These are phyloP conservation scores for Lecanoromycetidae sp. DNA, from an alignment of 2,329 filamentous ascomycete genomes.

Conservation along the genomic window DNA sequence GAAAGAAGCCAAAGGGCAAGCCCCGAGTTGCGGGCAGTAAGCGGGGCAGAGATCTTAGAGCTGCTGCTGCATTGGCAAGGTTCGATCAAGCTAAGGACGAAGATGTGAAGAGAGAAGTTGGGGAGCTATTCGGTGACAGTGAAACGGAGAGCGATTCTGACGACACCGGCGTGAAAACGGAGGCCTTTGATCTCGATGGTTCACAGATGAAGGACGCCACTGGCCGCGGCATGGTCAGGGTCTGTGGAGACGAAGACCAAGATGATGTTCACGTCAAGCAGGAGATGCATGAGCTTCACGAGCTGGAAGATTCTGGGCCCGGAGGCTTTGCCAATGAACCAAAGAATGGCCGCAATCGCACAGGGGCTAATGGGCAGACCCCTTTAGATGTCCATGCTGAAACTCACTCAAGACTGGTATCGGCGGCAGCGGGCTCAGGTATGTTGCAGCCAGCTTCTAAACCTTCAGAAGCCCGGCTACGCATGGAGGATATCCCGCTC, in stretches of 20 bases:
- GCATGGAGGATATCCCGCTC: slow-evolving; percentile 9
- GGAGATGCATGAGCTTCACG: slow-evolving; percentile 57
- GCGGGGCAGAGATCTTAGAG: slow-evolving; percentile 61
- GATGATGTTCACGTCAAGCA: slow-evolving; percentile 46
- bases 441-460: background rate
- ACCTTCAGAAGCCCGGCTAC: background rate
- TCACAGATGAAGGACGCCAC: slow-evolving; percentile 52
- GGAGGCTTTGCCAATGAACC: background rate
- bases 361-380: no score
- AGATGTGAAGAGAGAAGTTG: slow-evolving; percentile 26
- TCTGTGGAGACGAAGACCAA: slow-evolving; percentile 59
- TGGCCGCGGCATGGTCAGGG: slow-evolving; percentile 56
- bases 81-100: slow-evolving; percentile 44
- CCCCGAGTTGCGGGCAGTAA: slow-evolving; percentile 64
- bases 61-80: slow-evolving; percentile 62
- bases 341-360: background rate
- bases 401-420: background rate
- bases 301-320: slow-evolving; percentile 24
- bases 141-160: slow-evolving; percentile 29
- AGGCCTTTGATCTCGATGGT: slow-evolving; percentile 54
- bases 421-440: background rate
- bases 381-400: no score
- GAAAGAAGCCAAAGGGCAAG: slow-evolving; percentile 48
- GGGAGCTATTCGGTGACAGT: slow-evolving; percentile 34
- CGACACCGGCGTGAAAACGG: slow-evolving; percentile 30